Percentiles rank a stretch among this genome's conserved stretches.
phyloP scores from a whole-genome alignment of 1,284 basidiomycete species.

The Pseudozyma sp. region DNA sequence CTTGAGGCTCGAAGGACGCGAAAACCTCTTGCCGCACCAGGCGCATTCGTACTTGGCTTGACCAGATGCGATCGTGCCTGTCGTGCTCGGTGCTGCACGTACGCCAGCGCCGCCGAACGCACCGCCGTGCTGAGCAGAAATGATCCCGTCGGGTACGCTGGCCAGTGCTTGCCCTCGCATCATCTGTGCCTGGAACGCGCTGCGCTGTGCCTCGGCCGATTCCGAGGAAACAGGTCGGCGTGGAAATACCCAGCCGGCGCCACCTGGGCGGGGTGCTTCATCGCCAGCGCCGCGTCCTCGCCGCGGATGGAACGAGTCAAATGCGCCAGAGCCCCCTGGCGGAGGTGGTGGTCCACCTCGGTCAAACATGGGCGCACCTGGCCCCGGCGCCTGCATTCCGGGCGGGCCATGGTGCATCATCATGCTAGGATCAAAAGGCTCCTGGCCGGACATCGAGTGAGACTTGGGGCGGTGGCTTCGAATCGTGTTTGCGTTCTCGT shows the following conservation, averaged over 20 bases:
- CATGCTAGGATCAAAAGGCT: conserved; percentile 35
- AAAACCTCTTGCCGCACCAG: conserved; percentile 65
- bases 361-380: conserved; percentile 35
- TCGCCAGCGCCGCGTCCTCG: conserved; percentile 43
- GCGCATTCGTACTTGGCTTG: conserved; percentile 64
- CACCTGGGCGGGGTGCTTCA: conserved; percentile 32
- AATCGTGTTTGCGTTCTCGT: conserved; percentile 28
- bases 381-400: conserved; percentile 39
- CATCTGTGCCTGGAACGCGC: conserved; percentile 45
- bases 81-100: conserved; percentile 31
- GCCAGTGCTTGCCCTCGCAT: conserved; percentile 37
- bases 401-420: conserved; percentile 33
- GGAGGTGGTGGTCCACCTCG: conserved; percentile 37
- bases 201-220: conserved; percentile 40
- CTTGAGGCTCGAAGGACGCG: conserved; percentile 62
- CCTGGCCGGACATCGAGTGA: conserved; percentile 43
- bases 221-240: conserved; percentile 40
- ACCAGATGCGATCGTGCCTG: conserved; percentile 47
- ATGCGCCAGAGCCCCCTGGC: conserved; percentile 23
- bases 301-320: conserved; percentile 50
- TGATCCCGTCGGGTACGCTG: conserved; percentile 44
- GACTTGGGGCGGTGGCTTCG: conserved; percentile 44
- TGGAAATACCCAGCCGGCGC: conserved; percentile 51
- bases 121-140: conserved; percentile 36
- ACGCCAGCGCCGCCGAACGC: conserved; percentile 29